Conservation (phyloP, 164 flowering plant genomes). For the Macadamia integrifolia region DNA sequence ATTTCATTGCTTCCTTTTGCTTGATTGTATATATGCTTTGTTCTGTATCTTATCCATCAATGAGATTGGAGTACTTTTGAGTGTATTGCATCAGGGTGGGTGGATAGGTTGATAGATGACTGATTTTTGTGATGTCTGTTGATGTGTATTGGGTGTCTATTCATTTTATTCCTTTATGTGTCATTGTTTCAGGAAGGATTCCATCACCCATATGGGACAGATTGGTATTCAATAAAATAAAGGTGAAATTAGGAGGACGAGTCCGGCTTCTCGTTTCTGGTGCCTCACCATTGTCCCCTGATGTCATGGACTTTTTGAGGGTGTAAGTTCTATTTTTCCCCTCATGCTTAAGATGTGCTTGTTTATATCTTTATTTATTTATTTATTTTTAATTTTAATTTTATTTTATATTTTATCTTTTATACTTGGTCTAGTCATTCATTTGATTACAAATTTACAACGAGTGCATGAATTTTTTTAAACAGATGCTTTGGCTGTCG, state of each 20-base stretch:
- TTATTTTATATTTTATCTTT: neutral
- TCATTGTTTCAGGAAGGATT: slow-evolving; percentile 51
- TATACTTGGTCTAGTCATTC: neutral
- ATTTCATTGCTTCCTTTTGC: too few species aligned
- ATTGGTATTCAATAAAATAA: slow-evolving; percentile 92
- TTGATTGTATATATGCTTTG: too few species aligned
- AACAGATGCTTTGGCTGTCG: slow-evolving; percentile 84
- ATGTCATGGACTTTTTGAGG: slow-evolving; percentile 86
- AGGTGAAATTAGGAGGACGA: slow-evolving; percentile 84
- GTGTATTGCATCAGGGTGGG: too few species aligned
- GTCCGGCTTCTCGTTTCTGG: slow-evolving; percentile 84
- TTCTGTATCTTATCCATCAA: too few species aligned
- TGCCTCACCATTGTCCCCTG: slow-evolving; percentile 96
- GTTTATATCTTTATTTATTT: too few species aligned
- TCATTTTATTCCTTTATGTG: neutral
- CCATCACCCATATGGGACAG: slow-evolving; percentile 96
- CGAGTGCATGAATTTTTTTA: slow-evolving; percentile 8
- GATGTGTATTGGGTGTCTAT: neutral
- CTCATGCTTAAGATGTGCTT: neutral
- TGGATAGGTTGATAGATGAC: too few species aligned
- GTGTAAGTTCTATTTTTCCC: slow-evolving; percentile 54
- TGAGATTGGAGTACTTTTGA: too few species aligned
- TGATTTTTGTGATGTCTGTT: too few species aligned
- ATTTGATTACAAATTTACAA: slow-evolving; percentile 1
- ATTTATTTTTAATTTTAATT: too few species aligned